Percentiles rank a stretch among this genome's conserved stretches.
phyloP scores from a whole-genome alignment of 2,329 filamentous ascomycete genomes.

The Orbilia blumenaviensis region DNA sequence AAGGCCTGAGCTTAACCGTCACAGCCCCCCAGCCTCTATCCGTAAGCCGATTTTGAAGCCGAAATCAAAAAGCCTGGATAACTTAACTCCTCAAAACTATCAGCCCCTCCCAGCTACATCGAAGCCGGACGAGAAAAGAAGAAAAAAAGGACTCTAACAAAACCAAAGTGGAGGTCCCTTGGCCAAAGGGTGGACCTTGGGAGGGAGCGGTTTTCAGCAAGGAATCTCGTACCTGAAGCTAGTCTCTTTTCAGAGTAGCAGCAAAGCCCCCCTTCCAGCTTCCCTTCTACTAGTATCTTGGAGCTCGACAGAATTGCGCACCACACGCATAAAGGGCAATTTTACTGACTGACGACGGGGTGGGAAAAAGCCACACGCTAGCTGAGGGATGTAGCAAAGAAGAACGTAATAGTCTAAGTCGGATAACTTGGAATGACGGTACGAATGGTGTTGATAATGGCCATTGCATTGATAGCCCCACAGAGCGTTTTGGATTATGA shows the following conservation, averaged over 20 bases:
- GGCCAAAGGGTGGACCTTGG: background rate
- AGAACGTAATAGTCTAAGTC: slow-evolving; percentile 1
- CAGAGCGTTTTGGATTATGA: background rate
- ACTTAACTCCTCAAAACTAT: background rate
- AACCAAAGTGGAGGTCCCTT: background rate
- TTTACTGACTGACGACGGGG: no score
- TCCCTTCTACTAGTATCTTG: no score
- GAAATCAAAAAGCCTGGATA: background rate
- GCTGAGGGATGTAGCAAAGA: background rate
- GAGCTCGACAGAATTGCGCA: slow-evolving; percentile 15
- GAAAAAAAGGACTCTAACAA: no score
- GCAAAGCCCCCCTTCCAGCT: no score
- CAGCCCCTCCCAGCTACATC: no score
- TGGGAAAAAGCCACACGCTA: background rate
- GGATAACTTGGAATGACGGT: background rate
- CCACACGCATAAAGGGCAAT: background rate
- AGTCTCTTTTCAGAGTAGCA: background rate
- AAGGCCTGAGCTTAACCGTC: background rate
- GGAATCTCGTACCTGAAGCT: slow-evolving; percentile 16
- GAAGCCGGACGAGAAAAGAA: no score
- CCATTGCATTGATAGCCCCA: background rate
- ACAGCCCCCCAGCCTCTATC: background rate
- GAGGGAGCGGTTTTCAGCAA: slow-evolving; percentile 1
- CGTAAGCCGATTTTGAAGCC: background rate
- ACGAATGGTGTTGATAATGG: no score